Base-by-base conservation (phyloP, 2,329 filamentous ascomycete species). In the Fusarium lyarnte region DNA sequence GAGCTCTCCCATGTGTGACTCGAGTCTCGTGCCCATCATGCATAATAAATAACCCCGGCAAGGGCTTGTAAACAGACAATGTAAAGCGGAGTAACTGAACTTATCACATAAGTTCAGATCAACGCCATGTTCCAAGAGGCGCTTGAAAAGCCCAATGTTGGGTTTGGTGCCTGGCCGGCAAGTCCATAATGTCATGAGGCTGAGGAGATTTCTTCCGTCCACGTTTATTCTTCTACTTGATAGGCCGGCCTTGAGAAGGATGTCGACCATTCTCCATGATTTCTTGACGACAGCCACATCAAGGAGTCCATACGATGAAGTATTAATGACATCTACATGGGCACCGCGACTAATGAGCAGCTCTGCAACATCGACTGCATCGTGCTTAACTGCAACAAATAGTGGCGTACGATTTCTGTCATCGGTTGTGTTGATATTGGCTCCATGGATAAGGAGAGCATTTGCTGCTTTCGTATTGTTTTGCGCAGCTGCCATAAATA, bases 341-440 rank as follows among this genome's bases (percentile, higher is more conserved):
- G 52, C 52, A 31, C 52, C 27, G 5, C 8, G 27, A 23, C 11
- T 5, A 5, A 55, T 16, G 47, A 51, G 17, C 2, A 51, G 6
- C n/a, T 25, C n/a, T 21, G 31, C 31, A 36, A 51, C 47, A 14
- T 35, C 47, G 9, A 1, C 8, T 23, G 8, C 17, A 21, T 10
- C 31, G 19, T 36, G n/a, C n/a, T 36, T n/a, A 36, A 36, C n/a
- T 21, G 31, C 31, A 25, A 36, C n/a, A 21, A 51, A 51, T 8
- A 51, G 8, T 21, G 31, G n/a, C 6, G 31, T 51, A 1, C 3
- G 12, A 11, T 51, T 11, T 2, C 7, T 51, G 47, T 51, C 17
- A 17, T 51, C 6, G 0, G 17, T 21, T 25, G 4, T 2, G 17
- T 35, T 35, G 11, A 51, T 0, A 25, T 51, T 3, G 8, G 47